These are phyloP conservation scores for Kokia cookei DNA, from an alignment of 441 rosid species.

Conservation along the genomic window DNA sequence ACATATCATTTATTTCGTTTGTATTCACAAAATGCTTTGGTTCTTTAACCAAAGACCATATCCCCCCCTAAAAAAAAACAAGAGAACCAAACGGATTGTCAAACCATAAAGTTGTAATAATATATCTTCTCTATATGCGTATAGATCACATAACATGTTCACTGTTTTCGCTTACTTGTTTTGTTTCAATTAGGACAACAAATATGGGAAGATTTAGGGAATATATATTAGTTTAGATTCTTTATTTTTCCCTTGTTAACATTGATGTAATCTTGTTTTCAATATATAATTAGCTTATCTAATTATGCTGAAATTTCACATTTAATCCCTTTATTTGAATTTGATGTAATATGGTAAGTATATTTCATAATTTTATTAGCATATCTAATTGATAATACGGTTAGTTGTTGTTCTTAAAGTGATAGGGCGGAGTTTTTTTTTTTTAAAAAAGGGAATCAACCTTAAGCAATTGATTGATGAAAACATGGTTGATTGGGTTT, in stretches of 20 bases:
- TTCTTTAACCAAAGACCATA: background rate
- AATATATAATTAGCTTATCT: background rate
- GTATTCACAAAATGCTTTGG: background rate
- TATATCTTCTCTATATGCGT: background rate
- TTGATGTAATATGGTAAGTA: no score
- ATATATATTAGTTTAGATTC: background rate
- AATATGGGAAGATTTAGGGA: background rate
- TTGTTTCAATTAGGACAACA: slow-evolving; percentile 6
- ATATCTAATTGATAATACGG: no score
- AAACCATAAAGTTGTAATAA: background rate
- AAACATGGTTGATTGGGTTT: no score
- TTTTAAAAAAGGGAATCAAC: no score
- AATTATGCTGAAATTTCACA: no score
- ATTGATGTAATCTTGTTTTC: background rate
- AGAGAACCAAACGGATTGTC: background rate
- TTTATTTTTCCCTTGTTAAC: background rate
- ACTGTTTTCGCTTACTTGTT: background rate
- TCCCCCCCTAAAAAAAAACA: background rate
- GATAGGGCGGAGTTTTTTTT: no score
- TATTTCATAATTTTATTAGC: no score
- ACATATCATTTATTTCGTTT: slow-evolving; percentile 1
- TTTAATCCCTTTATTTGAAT: no score
- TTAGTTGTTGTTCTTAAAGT: no score
- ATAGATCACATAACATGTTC: background rate
- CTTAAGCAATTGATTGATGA: no score